Conservation (phyloP, 2,329 filamentous ascomycete species). For the Raffaelea albimanens region DNA sequence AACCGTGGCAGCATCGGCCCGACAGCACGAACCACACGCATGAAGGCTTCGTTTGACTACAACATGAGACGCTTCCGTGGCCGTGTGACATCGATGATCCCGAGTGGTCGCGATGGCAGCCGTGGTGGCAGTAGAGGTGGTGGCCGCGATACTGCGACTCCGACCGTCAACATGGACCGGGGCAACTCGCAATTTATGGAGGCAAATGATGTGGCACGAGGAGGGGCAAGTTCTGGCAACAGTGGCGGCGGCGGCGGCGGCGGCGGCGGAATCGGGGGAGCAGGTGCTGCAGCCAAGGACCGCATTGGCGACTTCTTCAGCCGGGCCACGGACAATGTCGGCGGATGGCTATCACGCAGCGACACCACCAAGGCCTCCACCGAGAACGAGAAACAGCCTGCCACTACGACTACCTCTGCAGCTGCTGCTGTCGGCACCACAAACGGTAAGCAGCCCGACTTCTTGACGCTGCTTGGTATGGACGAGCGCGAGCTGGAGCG, state of each 20-base stretch:
- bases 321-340: slow-evolving; percentile 23
- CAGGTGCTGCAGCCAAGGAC: slow-evolving; percentile 23
- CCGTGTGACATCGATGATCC: slow-evolving; percentile 21
- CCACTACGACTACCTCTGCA: no score
- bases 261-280: slow-evolving; percentile 9
- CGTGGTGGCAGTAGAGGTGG: slow-evolving; percentile 17
- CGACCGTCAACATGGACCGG: slow-evolving; percentile 36
- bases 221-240: slow-evolving; percentile 5
- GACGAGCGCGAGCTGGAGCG: slow-evolving; percentile 29
- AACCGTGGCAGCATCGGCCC: slow-evolving; percentile 39
- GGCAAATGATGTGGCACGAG: slow-evolving; percentile 16
- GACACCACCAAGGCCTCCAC: neutral
- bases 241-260: slow-evolving; percentile 21
- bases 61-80: slow-evolving; percentile 25
- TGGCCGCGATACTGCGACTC: slow-evolving; percentile 24
- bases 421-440: neutral
- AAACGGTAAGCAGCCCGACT: slow-evolving; percentile 27
- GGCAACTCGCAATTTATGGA: slow-evolving; percentile 44
- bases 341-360: slow-evolving; percentile 23
- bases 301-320: slow-evolving; percentile 30
- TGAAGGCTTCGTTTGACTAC: slow-evolving; percentile 29
- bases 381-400: slow-evolving; percentile 12
- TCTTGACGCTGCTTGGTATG: slow-evolving; percentile 32
- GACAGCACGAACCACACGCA: slow-evolving; percentile 32
- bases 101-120: slow-evolving; percentile 6